These are phyloP conservation scores for Vitis labrusca DNA, from an alignment of 164 flowering plant genomes.

Conservation along the genomic window DNA sequence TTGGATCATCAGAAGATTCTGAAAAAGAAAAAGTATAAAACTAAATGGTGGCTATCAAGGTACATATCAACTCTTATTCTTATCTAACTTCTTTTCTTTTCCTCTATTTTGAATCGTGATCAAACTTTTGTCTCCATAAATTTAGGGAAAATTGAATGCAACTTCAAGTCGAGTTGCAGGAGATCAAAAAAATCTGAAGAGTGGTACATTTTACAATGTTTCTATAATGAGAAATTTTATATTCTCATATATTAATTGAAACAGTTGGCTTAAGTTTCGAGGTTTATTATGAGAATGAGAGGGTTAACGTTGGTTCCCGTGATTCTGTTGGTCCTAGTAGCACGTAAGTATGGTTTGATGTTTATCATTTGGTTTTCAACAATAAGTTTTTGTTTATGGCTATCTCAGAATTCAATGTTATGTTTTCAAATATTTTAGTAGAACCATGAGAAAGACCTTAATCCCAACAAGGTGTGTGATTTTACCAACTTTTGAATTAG, in stretches of 20 bases:
- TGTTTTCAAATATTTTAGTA: not conserved
- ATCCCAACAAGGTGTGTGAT: conserved; percentile 12
- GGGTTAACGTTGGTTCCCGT: conserved; percentile 7
- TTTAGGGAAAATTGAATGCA: no score
- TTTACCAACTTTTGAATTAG: not conserved
- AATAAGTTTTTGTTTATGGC: not conserved
- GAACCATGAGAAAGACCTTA: conserved; percentile 5
- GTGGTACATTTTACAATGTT: no score
- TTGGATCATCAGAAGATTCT: no score
- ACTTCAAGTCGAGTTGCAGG: no score
- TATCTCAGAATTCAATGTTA: not conserved
- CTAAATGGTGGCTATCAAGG: no score
- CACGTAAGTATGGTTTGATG: conserved; percentile 17
- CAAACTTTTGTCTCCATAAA: no score
- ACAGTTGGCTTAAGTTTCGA: conserved; percentile 39
- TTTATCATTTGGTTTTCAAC: not conserved
- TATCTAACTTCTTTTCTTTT: no score
- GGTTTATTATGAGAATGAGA: conserved; percentile 38
- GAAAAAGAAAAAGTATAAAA: no score
- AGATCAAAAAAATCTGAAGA: no score
- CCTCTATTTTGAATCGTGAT: no score
- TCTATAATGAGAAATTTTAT: not conserved
- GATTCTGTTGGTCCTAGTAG: conserved; percentile 7
- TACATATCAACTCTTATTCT: no score
- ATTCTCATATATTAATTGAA: not conserved